Evolutionary conservation across 768 basidiomycete genomes (phyloP), one percentile per base, ranked within the genome.

Genomic region (Boletus huronensis): DNA sequence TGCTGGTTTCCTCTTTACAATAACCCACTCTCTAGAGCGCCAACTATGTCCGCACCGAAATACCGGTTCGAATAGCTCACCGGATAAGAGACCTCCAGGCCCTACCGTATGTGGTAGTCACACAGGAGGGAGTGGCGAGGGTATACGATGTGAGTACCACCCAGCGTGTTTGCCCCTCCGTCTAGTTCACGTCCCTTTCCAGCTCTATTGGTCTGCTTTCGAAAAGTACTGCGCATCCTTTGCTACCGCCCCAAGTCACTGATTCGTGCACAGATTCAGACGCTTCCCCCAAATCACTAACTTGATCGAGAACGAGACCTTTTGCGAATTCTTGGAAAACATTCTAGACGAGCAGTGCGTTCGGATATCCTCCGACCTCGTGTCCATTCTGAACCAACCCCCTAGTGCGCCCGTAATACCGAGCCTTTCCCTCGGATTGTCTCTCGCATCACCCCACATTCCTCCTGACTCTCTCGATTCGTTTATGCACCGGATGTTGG

Each of bases 401-500:
- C 43, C 48, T 52, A 92, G 89, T 71, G 83, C 84, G 6, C 75
- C 83, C 3, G 85, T 89, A 13, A 93, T 93, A 54, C 90, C 89
- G n/a, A 86, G 77, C 64, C 77, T 91, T 9, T 85, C 87, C 16
- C 82, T 94, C 6, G 91, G 93, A 6, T 75, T 94, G 31, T 91
- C 92, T 23, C 77, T 93, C n/a, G 84, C 90, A 0, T 93, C 92
- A 16, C 86, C 84, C 1, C 82, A 86, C 66, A 79, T 95, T 8
- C 76, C 82, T 0, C 86, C 93, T 0, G 90, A 93, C 54, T 78
- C 81, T 38, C 77, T 95, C 13, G 92, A 94, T 68, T 79, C 88
- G 3, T 92, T 93, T 69, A 91, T 93, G 87, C 82, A 85, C 23
- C 83, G 92, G 23, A 96, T 96, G 93, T 79, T 96, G 10, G 81